These are phyloP conservation scores for Umbilicaria muhlenbergii DNA, from an alignment of 495 filamentous ascomycete genomes.

Conservation along the genomic window DNA sequence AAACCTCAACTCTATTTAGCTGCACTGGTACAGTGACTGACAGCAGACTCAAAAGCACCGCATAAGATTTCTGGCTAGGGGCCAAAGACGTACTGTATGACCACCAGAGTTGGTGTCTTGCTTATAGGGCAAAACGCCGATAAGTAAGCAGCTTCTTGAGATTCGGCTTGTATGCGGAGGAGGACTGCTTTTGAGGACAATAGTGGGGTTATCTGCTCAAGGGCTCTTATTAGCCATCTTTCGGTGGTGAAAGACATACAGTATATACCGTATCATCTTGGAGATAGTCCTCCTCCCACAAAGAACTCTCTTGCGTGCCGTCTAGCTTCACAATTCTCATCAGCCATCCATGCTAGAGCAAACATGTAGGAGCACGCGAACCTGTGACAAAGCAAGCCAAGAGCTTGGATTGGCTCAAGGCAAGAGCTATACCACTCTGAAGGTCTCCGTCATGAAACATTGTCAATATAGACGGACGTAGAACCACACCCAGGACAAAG, in stretches of 20 bases:
- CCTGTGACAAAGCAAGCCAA: slow-evolving; percentile 58
- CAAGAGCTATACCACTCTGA: slow-evolving; percentile 59
- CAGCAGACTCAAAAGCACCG: too few relatives aligned
- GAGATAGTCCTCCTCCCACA: slow-evolving; percentile 69
- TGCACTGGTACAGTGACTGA: too few relatives aligned
- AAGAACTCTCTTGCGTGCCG: slow-evolving; percentile 41
- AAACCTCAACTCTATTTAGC: neutral
- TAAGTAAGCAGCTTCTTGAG: slow-evolving; percentile 65
- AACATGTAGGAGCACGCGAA: slow-evolving; percentile 18
- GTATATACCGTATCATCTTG: slow-evolving; percentile 36
- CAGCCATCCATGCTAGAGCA: neutral
- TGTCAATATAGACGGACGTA: slow-evolving; percentile 1
- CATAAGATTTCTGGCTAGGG: too few relatives aligned
- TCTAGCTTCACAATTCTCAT: slow-evolving; percentile 29
- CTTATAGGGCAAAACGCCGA: slow-evolving; percentile 64
- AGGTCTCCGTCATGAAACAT: slow-evolving; percentile 74
- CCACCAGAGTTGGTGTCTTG: slow-evolving; percentile 55
- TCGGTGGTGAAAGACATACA: neutral
- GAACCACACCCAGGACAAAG: too few relatives aligned
- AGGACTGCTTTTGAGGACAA: slow-evolving; percentile 44
- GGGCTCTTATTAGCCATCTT: slow-evolving; percentile 1
- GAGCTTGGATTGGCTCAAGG: slow-evolving; percentile 47
- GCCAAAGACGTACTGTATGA: slow-evolving; percentile 46
- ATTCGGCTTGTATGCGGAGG: slow-evolving; percentile 52
- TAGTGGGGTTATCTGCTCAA: slow-evolving; percentile 24